A percentile compares a stretch with the other conserved stretches of the same genome.
Evolutionary conservation across 179 eudicot species (phyloP).

Genomic region (Drosera spatulata): DNA sequence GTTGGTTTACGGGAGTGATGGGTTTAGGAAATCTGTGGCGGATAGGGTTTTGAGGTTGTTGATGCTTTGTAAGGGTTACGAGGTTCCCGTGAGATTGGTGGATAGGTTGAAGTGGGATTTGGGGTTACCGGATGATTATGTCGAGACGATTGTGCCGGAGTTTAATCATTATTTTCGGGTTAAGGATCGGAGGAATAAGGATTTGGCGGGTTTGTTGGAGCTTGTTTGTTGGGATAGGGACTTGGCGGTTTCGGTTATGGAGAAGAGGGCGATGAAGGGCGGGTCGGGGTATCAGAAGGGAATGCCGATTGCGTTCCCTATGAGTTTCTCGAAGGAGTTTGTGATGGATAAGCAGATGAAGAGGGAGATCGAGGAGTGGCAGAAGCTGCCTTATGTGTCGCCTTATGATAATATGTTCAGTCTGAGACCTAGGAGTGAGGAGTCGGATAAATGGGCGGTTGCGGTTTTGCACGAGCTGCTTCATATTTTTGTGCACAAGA

Average conservation of each 20-base stretch:
- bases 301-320: constrained; percentile 38
- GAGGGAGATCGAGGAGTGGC: constrained; percentile 85
- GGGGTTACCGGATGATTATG: constrained; percentile 63
- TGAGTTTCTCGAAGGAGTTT: constrained; percentile 51
- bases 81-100: constrained; percentile 48
- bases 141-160: constrained; percentile 36
- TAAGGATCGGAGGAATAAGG: constrained; percentile 15
- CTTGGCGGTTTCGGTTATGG: constrained; percentile 50
- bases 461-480: constrained; percentile 68
- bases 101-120: constrained; percentile 52
- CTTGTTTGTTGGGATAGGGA: constrained; percentile 75
- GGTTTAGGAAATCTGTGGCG: constrained; percentile 34
- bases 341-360: constrained; percentile 74
- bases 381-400: constrained; percentile 66
- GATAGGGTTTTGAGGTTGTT: constrained; percentile 52
- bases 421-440: constrained; percentile 38
- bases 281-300: constrained; percentile 24
- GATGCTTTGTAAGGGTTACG: constrained; percentile 52
- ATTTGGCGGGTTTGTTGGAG: constrained; percentile 25
- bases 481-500: constrained; percentile 55
- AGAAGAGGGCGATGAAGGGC: constrained; percentile 30
- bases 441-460: constrained; percentile 71
- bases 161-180: constrained; percentile 71
- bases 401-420: constrained; percentile 62
- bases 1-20: constrained; percentile 34